Evolutionary conservation across 2,329 filamentous ascomycete genomes (phyloP), one percentile per base, ranked within the genome.

Genomic region (Calonectria hawksworthii): DNA sequence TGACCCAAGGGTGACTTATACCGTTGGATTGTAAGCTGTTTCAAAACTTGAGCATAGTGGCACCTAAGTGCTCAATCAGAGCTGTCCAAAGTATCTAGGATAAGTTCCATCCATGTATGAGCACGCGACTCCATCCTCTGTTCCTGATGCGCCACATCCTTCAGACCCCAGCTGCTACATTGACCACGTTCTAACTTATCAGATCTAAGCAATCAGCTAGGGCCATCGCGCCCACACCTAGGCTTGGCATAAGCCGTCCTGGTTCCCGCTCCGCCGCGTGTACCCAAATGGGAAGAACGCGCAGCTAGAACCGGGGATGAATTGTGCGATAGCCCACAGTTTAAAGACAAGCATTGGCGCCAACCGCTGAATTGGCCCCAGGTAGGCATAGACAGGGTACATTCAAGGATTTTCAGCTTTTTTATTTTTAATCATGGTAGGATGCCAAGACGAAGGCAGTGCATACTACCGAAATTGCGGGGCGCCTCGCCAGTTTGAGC

Each of bases 101-200:
- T 34, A 21, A 4, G 21, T n/a, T n/a, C n/a, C n/a, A n/a, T 56
- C 3, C 51, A n/a, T 34, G 10, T 10, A 30, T 32, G 51, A 56
- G 28, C 51, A 32, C 51, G 51, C 28, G 16, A 56, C 51, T 56
- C 28, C 10, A 34, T 56, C 51, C 28, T 56, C 16, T 34, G 28
- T 56, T 34, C 51, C 51, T 56, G 51, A 56, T 56, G 28, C 51
- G 51, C 51, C 51, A 32, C 51, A 56, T 56, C 51, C 51, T 56
- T 56, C 51, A 28, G 51, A 56, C 28, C 28, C 51, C 51, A 32
- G 32, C 32, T n/a, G 14, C 28, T 6, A 18, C 28, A 30, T 54
- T 18, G 51, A 32, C 14, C 16, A 32, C 32, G 9, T 18, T 56
- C 8, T 30, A 6, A 6, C 51, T 56, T 56, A 56, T 56, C 51